Base-by-base conservation (phyloP, 352 stramenopile species). In the Phytopythium litorale region DNA sequence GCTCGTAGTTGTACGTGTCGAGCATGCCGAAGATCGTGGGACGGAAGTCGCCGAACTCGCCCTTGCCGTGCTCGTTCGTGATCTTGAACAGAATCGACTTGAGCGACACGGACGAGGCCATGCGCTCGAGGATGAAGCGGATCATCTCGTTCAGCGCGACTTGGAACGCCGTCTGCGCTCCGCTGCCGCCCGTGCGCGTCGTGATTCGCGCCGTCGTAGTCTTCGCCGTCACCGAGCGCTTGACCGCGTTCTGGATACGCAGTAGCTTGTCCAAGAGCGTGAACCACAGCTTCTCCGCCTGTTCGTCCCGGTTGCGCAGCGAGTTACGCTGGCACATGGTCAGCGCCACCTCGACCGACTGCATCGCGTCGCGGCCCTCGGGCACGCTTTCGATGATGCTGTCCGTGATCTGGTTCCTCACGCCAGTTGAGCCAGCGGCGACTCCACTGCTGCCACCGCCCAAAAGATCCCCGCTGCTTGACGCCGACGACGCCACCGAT, bases 61-160 rank as follows among this genome's bases (percentile, higher is more conserved):
- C 96, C 58, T 91, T 90, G 12, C 91, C 89, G 72, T 98, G 89
- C 68, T 98, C 95, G 51, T 89, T 97, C 54, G 93, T 98, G 58
- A 98, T 96, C 77, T 98, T 98, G 58, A 96, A 94, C 56, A 98
- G 72, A 40, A 98, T 94, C 63, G 96, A 91, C 68, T 90, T 91
- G 13, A 98, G 72, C 35, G 93, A 96, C 55, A 98, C 92, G 35
- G 84, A 97, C 2, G 90, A 97, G 35, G 96, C 90, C 92, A 98
- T 98, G 40, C 92, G 81, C 70, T 98, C 91, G 49, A 98, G 92
- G 58, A 97, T 97, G 65, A 97, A 89, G 28, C 90, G 86, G 40
- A 98, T 88, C 54, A 98, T 77, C 53, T 98, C 90, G 62, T 97
- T 96, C 21, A 98, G 63, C 9, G 87, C 87, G 46, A 95, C 85